These are phyloP conservation scores for Wallacemonas sp. DNA, from an alignment of 208 protist genomes.

Conservation along the genomic window DNA sequence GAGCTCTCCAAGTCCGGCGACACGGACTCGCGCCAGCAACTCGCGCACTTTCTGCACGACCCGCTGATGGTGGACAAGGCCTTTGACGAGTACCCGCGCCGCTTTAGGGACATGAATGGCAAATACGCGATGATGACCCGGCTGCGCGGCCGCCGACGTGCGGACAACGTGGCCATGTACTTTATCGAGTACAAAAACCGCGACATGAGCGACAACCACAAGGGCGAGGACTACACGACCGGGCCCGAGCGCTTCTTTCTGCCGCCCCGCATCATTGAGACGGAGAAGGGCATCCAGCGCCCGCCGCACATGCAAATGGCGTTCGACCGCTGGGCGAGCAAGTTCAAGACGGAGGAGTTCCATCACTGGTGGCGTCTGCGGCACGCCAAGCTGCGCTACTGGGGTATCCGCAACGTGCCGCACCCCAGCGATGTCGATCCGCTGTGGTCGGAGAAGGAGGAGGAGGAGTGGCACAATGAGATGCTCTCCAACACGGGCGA, in stretches of 20 bases:
- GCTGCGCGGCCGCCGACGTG: constrained; percentile 65
- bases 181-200: constrained; percentile 92
- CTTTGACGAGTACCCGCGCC: constrained; percentile 90
- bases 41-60: constrained; percentile 89
- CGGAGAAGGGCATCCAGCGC: constrained; percentile 87
- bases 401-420: constrained; percentile 92
- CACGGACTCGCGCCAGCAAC: constrained; percentile 87
- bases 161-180: constrained; percentile 84
- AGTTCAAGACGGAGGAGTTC: constrained; percentile 93
- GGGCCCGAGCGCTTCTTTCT: constrained; percentile 90
- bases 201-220: constrained; percentile 89
- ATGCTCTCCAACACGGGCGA: constrained; percentile 87
- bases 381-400: constrained; percentile 90
- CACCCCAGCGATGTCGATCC: constrained; percentile 91
- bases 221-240: constrained; percentile 86
- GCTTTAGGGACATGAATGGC: constrained; percentile 79
- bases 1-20: constrained; percentile 88
- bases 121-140: constrained; percentile 92
- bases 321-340: constrained; percentile 91
- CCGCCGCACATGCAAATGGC: constrained; percentile 93
- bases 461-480: constrained; percentile 92
- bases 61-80: constrained; percentile 92
- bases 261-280: constrained; percentile 85
- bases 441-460: constrained; percentile 91
- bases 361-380: constrained; percentile 91